Conservation (phyloP, 2,329 filamentous ascomycete species). For the Albophoma yamanashiensis region DNA sequence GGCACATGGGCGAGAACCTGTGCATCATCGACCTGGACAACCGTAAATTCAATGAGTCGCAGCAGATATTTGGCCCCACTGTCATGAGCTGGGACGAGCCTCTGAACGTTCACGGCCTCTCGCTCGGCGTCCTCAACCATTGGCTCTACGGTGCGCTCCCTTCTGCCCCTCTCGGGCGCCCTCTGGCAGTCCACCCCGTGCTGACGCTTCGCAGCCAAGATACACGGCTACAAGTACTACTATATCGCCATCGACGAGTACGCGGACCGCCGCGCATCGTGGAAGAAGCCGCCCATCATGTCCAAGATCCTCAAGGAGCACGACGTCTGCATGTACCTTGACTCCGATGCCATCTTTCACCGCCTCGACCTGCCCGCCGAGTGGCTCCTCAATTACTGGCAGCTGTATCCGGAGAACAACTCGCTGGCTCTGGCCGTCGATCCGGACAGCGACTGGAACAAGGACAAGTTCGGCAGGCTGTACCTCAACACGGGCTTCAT, state of each 20-base stretch:
- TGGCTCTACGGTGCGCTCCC: constrained; percentile 27
- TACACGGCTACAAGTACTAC: constrained; percentile 37
- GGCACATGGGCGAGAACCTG: constrained; percentile 24
- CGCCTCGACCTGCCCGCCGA: constrained; percentile 32
- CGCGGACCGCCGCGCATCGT: constrained; percentile 31
- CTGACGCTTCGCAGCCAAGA: constrained; percentile 23
- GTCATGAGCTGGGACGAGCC: constrained; percentile 25
- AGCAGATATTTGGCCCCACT: constrained; percentile 22
- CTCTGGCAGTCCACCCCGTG: neutral
- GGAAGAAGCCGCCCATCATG: constrained; percentile 33
- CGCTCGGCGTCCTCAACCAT: constrained; percentile 31
- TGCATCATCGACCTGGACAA: constrained; percentile 36
- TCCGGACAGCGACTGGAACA: constrained; percentile 24
- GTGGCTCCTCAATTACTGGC: constrained; percentile 38
- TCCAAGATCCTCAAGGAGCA: constrained; percentile 30
- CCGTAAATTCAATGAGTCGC: constrained; percentile 23
- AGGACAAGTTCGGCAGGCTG: constrained; percentile 26
- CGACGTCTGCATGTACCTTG: constrained; percentile 31
- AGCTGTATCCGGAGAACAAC: constrained; percentile 25
- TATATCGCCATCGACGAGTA: constrained; percentile 27
- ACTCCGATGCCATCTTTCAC: constrained; percentile 33
- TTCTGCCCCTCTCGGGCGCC: too few relatives aligned
- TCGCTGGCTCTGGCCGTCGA: constrained; percentile 31
- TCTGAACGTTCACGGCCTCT: constrained; percentile 22
- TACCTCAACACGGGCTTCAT: constrained; percentile 44